phyloP scores from a whole-genome alignment of 306 rosid genomes.

The Pueraria montana region DNA sequence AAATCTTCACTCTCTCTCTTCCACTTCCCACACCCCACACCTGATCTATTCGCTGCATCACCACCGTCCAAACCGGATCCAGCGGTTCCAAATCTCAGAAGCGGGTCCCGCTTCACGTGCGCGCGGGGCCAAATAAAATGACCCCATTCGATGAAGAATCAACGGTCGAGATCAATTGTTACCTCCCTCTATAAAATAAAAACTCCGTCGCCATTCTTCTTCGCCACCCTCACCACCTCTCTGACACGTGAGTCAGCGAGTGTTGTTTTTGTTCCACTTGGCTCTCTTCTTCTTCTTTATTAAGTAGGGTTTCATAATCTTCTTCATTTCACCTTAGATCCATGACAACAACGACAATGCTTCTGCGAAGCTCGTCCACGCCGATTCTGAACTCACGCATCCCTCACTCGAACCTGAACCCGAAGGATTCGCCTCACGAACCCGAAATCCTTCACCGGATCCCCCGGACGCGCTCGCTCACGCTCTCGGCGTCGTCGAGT shows the following conservation, averaged over 20 bases:
- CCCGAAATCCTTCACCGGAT: conserved; percentile 52
- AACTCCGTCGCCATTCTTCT: neutral
- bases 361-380: conserved; percentile 68
- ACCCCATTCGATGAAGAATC: neutral
- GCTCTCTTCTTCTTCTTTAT: too few species aligned
- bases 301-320: neutral
- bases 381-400: conserved; percentile 62
- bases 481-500: conserved; percentile 48
- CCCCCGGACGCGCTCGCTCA: conserved; percentile 53
- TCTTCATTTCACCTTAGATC: neutral
- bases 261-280: neutral
- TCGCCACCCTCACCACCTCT: neutral
- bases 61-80: conserved; percentile 47
- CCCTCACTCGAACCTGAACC: conserved; percentile 37
- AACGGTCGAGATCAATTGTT: conserved; percentile 55
- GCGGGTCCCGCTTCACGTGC: conserved; percentile 51
- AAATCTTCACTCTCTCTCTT: conserved; percentile 29
- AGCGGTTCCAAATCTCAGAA: conserved; percentile 6
- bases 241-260: neutral
- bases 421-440: conserved; percentile 55
- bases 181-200: conserved; percentile 48
- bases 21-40: neutral
- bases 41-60: neutral
- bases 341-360: conserved; percentile 47
- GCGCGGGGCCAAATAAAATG: neutral